A percentile compares a stretch with the other conserved stretches of the same genome.
Conservation (phyloP, 1,284 basidiomycete species). For the Ustilago loliicola region DNA sequence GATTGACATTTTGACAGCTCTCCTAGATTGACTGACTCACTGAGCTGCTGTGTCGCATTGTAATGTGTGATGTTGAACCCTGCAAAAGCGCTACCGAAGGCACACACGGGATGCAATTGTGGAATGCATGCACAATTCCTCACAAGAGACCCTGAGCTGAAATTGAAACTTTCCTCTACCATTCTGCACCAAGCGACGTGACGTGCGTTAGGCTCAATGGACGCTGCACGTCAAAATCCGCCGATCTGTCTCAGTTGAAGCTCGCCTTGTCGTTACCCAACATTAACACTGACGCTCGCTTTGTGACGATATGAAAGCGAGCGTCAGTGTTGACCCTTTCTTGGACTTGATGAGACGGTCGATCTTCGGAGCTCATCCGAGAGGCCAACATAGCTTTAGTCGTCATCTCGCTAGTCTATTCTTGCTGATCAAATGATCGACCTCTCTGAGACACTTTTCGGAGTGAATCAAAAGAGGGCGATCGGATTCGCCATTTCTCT, state of each 20-base stretch:
- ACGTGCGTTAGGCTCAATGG: constrained; percentile 13
- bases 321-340: too few relatives aligned
- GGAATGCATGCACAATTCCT: constrained; percentile 31
- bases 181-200: neutral
- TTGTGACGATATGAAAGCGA: too few relatives aligned
- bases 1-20: constrained; percentile 7
- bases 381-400: neutral
- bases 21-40: constrained; percentile 6
- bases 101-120: constrained; percentile 12
- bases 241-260: constrained; percentile 27
- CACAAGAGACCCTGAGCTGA: constrained; percentile 4
- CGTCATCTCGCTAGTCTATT: constrained; percentile 8
- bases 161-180: neutral
- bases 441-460: neutral
- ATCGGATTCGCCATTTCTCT: neutral
- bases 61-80: neutral
- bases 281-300: neutral
- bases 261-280: neutral
- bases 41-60: neutral
- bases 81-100: neutral
- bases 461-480: neutral
- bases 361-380: constrained; percentile 4
- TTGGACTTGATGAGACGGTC: neutral
- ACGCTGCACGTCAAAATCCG: constrained; percentile 44
- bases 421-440: constrained; percentile 10